Base-by-base conservation (phyloP, 129 eudicot genomes). In the Erigeron canadensis region DNA sequence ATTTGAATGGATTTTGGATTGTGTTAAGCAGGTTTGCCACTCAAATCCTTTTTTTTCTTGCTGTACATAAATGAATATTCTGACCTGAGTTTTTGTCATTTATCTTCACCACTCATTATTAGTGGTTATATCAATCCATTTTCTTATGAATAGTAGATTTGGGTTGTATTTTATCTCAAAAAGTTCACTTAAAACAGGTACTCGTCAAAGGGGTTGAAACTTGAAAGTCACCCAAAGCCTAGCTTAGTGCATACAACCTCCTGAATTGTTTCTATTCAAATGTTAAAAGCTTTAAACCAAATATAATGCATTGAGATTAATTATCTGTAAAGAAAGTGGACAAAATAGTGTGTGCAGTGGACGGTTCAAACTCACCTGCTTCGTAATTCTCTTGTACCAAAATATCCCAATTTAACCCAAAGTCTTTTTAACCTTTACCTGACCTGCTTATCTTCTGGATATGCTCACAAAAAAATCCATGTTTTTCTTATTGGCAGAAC, bases 1-100 rank as follows among this genome's bases (percentile, higher is more conserved):
- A 69, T 79, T 83, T 17, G 95, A 93, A 79, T 93, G 98, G 98
- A 77, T 93, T 0, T 85, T 74, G 76, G 96, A 89, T 79, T 93
- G 95, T 40, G 79, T 86, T 65, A 84, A 76, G 54, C 89, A 93
- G 98, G 98, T 93, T 68, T 39, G 69, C 43, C 43, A 16, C 67
- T 41, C 8, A 41, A 69, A 63, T 60, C 17, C 5, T 60, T 39
- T 0, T 41, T 73, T 69, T 75, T 37, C 63, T 6, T 67, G 57
- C 16, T 61, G 21, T 57, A 37, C 28, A 40, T 62, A 42, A 40
- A 10, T 54, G 56, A 63, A 62, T 34, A 18, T 19, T n/a, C 53
- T 12, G 23, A 16, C 37, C 16, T 40, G 71, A 63, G 50, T 74
- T 67, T 23, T 28, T 46, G 11, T 11, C 28, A 9, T 50, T 38